Base-by-base conservation (phyloP, 2,329 filamentous ascomycete species). In the Cladosporium oxysporum region DNA sequence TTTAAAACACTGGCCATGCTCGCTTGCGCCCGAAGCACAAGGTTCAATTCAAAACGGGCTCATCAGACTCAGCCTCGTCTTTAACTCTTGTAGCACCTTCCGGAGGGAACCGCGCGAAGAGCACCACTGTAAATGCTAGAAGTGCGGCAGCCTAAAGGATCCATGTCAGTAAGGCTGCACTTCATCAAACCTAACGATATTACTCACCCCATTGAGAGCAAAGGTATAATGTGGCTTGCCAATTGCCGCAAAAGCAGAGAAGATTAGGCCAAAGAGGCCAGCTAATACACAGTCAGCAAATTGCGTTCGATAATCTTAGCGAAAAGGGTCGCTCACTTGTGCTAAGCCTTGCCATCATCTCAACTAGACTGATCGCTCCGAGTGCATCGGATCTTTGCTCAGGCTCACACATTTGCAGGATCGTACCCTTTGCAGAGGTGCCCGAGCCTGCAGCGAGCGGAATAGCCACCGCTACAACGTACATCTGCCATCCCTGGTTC, bases 381-480 rank as follows among this genome's bases (percentile, higher is more conserved):
- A 92, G 78, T 0, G 90, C 89, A 71, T 92, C 89, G 0, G 85
- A 83, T 0, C 89, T 82, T 64, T 89, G 84, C 0, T 81, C 81
- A 1, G 85, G 81, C 0, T 87, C 80, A 53, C 88, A 88, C 88
- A 91, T 89, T 65, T 90, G 85, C 0, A 90, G 84, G 66, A 91
- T 90, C n/a, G 89, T 87, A 0, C 89, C 90, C 69, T 91, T 92
- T 1, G 88, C 88, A 0, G 89, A 88, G 0, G 88, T 84, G 0
- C 88, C 89, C 0, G 89, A 89, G 0, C 90, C 90, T 0, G 89
- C 89, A 0, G 87, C 88, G 33, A 91, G 85, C 0, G 90, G 90
- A 0, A 92, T 80, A 1, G 91, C 73, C 29, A 86, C 83, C 0
- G 88, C 88, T 1, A 89, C 85, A 0, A 90, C 76, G 71, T 90